Conservation (phyloP, 345 rosid genomes). For the Tarenaya hassleriana region DNA sequence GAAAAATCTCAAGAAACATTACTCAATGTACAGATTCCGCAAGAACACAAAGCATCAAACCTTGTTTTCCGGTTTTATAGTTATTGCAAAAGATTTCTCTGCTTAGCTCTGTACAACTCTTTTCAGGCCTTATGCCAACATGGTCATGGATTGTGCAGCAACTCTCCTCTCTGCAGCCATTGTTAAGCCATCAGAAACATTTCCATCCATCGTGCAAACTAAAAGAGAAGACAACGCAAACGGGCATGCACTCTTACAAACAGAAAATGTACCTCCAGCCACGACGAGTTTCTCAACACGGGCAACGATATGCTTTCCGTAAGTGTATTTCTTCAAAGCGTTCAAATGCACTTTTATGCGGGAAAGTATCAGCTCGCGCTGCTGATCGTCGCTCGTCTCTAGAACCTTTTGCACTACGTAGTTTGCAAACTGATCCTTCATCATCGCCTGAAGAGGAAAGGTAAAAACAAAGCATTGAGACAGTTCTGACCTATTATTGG, state of each 20-base stretch:
- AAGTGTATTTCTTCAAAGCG: slow-evolving; percentile 79
- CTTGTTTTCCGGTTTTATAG: slow-evolving; percentile 37
- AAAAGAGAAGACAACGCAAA: neutral
- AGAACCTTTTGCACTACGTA: slow-evolving; percentile 84
- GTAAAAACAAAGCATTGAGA: neutral
- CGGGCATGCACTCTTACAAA: too few species aligned
- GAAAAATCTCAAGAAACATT: too few species aligned
- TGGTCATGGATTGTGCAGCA: slow-evolving; percentile 41
- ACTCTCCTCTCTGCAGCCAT: slow-evolving; percentile 59
- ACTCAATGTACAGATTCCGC: too few species aligned
- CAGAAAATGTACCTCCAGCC: slow-evolving; percentile 52
- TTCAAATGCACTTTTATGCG: slow-evolving; percentile 70
- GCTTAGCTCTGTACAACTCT: slow-evolving; percentile 69
- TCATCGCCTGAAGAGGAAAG: slow-evolving; percentile 50
- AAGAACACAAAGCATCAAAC: slow-evolving; percentile 44
- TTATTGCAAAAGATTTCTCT: slow-evolving; percentile 39
- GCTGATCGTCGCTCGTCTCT: slow-evolving; percentile 74
- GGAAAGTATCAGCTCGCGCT: slow-evolving; percentile 60
- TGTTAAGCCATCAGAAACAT: neutral
- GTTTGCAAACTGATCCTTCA: slow-evolving; percentile 88
- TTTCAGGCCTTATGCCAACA: slow-evolving; percentile 35
- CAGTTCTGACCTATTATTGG: neutral
- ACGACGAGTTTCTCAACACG: slow-evolving; percentile 88
- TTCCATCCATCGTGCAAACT: neutral
- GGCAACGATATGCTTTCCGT: slow-evolving; percentile 79